Evolutionary conservation across 148 eudicot species (phyloP), one percentile per base, ranked within the genome.

Genomic region (Silene conica): DNA sequence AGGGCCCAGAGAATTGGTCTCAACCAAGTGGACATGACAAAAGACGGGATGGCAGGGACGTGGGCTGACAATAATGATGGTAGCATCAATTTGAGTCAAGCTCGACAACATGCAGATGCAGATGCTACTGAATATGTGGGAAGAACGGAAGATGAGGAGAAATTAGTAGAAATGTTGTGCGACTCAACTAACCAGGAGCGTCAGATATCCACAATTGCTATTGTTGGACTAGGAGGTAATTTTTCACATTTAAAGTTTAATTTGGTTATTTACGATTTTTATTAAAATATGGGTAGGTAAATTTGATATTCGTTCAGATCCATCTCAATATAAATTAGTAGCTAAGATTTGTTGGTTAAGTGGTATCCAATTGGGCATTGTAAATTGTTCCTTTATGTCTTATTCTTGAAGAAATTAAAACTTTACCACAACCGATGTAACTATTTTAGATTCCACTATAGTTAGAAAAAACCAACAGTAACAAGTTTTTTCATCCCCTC

Each of bases 151-250:
- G 75, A 73, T 23, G 21, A 14, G 21, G 8, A 73, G 67, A 22
- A 22, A 2, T 48, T 73, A 15, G 22, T 74, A 4, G 10, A 41
- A 11, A 14, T 21, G 34, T 6, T 74, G 28, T 22, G 31, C 55
- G 1, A 22, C 23, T 56, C 22, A 4, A 0, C 0, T 12, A 10
- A 8, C 18, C 6, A 34, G 18, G 41, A 28, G 5, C 34, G 9
- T 13, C 50, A 52, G 25, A 14, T 6, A 26, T 34, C 59, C 0
- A 25, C 18, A 3, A 10, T 73, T 14, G 76, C 76, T n/a, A 63
- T 73, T 12, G 55, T 66, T 14, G 77, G 77, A 9, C 41, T 74
- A 9, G 77, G 77, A 34, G 77, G 77, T 74, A 74, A 45, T 19
- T 22, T 50, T 50, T 50, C 18, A 50, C 55, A 50, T 48, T 13